These are phyloP conservation scores for Asterochloris sp. DNA, from an alignment of 139 green algal genomes.

Conservation along the genomic window DNA sequence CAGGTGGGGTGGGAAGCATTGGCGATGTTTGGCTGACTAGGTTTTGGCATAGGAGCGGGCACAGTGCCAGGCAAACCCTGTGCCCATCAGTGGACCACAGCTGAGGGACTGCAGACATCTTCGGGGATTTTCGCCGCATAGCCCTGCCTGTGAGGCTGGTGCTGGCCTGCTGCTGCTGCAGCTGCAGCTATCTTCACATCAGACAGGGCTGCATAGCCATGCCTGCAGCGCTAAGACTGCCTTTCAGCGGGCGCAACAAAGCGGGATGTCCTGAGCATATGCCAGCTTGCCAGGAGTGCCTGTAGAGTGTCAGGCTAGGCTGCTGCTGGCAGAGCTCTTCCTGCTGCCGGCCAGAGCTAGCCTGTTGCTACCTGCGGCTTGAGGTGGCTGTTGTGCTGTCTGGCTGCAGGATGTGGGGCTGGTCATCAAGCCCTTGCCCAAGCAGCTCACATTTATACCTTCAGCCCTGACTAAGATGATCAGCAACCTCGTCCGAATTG, in stretches of 20 bases:
- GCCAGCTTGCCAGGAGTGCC: not conserved
- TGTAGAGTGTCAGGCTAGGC: too few relatives aligned
- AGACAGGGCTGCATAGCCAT: not conserved
- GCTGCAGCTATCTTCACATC: too few relatives aligned
- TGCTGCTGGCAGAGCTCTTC: not conserved
- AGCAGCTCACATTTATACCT: conserved; percentile 11
- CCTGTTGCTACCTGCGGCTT: not conserved
- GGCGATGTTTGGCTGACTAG: not conserved
- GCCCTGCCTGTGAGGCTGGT: too few relatives aligned
- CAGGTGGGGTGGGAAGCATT: not conserved
- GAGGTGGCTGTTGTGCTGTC: not conserved
- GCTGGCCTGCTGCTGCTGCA: too few relatives aligned
- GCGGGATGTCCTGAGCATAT: not conserved
- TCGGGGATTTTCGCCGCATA: not conserved
- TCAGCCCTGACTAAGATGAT: not conserved
- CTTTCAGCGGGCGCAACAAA: not conserved
- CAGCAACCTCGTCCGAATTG: conserved; percentile 7
- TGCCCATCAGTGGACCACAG: too few relatives aligned
- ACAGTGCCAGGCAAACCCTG: not conserved
- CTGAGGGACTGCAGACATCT: too few relatives aligned
- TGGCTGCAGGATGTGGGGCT: conserved; percentile 3
- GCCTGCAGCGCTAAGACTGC: not conserved
- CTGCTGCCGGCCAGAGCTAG: not conserved
- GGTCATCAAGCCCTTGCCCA: conserved; percentile 16
- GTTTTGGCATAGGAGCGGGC: not conserved